These are phyloP conservation scores for Tetrahymena elliotti DNA, from an alignment of 73 alveolate species.

Conservation along the genomic window DNA sequence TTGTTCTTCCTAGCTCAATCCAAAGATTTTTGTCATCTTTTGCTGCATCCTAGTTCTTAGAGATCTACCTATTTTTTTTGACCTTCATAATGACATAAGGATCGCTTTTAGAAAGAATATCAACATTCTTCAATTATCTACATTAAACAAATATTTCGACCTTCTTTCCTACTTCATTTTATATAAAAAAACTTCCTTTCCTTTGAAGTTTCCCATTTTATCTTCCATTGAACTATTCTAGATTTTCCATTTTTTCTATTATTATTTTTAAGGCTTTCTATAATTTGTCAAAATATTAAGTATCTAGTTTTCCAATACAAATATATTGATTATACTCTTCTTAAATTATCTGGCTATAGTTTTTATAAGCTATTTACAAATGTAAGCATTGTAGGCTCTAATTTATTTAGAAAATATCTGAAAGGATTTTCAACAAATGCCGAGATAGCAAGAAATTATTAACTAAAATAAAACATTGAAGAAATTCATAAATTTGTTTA, in stretches of 20 bases:
- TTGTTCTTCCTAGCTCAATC: constrained; percentile 61
- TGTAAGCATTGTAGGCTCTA: background rate
- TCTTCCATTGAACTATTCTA: background rate
- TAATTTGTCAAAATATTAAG: background rate
- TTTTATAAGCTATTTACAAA: background rate
- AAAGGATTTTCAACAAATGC: background rate
- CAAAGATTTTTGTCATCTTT: constrained; percentile 50
- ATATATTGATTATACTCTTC: background rate
- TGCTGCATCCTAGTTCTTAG: constrained; percentile 53
- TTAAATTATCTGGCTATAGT: background rate
- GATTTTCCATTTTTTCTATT: background rate
- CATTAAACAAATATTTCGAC: constrained; percentile 52
- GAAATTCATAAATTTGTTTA: too few species aligned
- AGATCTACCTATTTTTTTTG: constrained; percentile 25
- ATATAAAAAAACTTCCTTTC: background rate
- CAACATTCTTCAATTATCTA: constrained; percentile 50
- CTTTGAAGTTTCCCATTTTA: background rate
- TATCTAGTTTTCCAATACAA: background rate
- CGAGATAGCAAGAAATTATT: background rate
- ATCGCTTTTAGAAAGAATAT: constrained; percentile 56
- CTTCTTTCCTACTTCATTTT: constrained; percentile 15
- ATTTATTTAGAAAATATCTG: background rate
- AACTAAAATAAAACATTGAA: background rate
- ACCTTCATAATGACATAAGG: constrained; percentile 53
- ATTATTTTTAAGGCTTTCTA: background rate